These are phyloP conservation scores for Pythium volutum DNA, from an alignment of 352 stramenopile species.

Conservation along the genomic window DNA sequence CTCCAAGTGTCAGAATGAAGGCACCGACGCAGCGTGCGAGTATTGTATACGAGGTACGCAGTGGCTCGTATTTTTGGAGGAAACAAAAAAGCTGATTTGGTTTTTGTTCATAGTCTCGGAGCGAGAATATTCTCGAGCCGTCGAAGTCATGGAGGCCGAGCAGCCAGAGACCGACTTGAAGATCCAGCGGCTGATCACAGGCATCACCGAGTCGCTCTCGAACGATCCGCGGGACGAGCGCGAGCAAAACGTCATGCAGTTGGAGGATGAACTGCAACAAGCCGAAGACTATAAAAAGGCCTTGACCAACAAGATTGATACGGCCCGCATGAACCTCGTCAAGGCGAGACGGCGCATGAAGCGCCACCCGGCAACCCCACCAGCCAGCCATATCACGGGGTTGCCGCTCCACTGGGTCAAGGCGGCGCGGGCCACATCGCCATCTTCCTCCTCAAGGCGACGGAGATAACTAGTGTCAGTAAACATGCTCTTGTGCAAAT, in stretches of 20 bases:
- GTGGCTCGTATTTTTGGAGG: neutral
- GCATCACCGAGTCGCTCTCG: slow-evolving; percentile 24
- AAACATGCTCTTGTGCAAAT: neutral
- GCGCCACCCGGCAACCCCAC: slow-evolving; percentile 2
- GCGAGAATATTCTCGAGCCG: slow-evolving; percentile 24
- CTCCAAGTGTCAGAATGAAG: slow-evolving; percentile 23
- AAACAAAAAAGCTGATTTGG: neutral
- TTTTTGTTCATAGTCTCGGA: slow-evolving; percentile 20
- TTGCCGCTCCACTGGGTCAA: slow-evolving; percentile 29
- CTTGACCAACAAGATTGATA: slow-evolving; percentile 18
- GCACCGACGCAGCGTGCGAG: slow-evolving; percentile 21
- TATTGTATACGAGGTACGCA: slow-evolving; percentile 33
- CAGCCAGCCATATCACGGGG: slow-evolving; percentile 11
- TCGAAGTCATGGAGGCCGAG: slow-evolving; percentile 31
- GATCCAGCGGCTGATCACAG: slow-evolving; percentile 23
- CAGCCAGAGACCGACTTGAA: slow-evolving; percentile 23
- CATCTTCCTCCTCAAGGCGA: neutral
- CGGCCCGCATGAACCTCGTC: slow-evolving; percentile 21
- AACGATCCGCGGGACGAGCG: slow-evolving; percentile 25
- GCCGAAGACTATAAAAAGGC: slow-evolving; percentile 27
- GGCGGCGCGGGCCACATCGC: neutral
- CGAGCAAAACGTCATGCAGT: slow-evolving; percentile 28
- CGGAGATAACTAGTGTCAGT: slow-evolving; percentile 4
- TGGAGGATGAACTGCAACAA: slow-evolving; percentile 34
- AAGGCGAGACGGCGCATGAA: slow-evolving; percentile 22